Base-by-base conservation (phyloP, 257 asterid species). In the Gentiana dahurica region DNA sequence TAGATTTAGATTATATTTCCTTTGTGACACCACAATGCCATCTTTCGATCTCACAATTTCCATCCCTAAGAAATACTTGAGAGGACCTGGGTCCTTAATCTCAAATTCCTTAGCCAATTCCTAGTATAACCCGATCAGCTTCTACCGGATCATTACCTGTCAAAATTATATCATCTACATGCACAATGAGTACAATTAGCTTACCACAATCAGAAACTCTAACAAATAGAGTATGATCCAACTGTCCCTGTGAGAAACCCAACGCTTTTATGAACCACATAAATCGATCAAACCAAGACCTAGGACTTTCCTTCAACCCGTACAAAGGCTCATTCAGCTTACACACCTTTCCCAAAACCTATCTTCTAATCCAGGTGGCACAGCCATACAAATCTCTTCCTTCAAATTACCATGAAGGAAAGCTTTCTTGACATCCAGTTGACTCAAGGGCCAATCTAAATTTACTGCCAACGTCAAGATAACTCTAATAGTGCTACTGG, bases 191-290 rank as follows among this genome's bases (percentile, higher is more conserved):
- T 32, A 46, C 49, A 46, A 6, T 15, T 34, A 50, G 32, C 10
- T 41, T 24, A 33, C 39, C 36, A 4, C 34, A 38, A 15, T 15
- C 53, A 8, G 54, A 58, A 12, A 24, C 38, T 58, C 1, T 48
- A 35, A 46, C 34, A 10, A 46, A 34, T 41, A 58, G 43, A 36
- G 12, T 34, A 46, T 58, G 62, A 34, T 46, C 2, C 4, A 12
- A 52, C 45, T 43, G 38, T 32, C 53, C 62, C 45, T 46, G 44
- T 24, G 44, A 39, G 33, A 24, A 58, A 36, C 54, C 62, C 45
- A 24, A 41, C n/a, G 41, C 44, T 58, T 45, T 46, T 3, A 58
- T 50, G 45, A 58, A 58, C 13, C 6, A 12, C 12, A 11, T 58
- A 12, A 48, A 48, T 4, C 24, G 12, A 8, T 48, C 51, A 48